phyloP scores from a whole-genome alignment of 2,329 filamentous ascomycete species.

The Xylariaceae sp. region DNA sequence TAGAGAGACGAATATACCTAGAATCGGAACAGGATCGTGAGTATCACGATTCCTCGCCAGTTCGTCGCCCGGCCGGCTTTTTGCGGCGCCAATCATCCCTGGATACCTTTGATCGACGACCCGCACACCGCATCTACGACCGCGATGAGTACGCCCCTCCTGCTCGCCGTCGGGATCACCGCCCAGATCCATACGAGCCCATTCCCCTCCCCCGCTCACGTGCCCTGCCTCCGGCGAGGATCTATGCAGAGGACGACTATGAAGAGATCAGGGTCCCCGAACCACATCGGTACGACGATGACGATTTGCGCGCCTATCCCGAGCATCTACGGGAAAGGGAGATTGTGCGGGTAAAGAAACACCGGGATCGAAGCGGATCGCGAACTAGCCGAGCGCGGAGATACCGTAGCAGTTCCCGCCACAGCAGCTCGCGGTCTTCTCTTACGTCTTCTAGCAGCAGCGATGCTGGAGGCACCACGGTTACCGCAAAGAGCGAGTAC shows the following conservation, averaged over 20 bases:
- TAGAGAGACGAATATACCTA: constrained; percentile 51
- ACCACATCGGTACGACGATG: constrained; percentile 65
- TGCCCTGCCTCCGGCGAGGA: constrained; percentile 55
- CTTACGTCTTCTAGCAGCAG: constrained; percentile 43
- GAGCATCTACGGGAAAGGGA: constrained; percentile 61
- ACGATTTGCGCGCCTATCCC: constrained; percentile 62
- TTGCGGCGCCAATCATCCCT: constrained; percentile 81
- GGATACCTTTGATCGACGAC: constrained; percentile 81
- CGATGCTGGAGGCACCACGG: constrained; percentile 42
- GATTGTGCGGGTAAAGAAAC: constrained; percentile 47
- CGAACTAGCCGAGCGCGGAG: constrained; percentile 34
- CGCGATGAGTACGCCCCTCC: constrained; percentile 52
- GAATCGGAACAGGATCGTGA: constrained; percentile 54
- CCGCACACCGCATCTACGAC: constrained; percentile 48
- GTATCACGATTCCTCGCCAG: constrained; percentile 46
- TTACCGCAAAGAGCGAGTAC: constrained; percentile 57
- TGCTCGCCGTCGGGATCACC: constrained; percentile 53
- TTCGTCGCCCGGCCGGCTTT: constrained; percentile 58
- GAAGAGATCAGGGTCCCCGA: constrained; percentile 68
- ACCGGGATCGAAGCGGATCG: constrained; percentile 43
- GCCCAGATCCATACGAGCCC: constrained; percentile 51
- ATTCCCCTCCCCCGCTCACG: constrained; percentile 65
- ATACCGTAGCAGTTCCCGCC: constrained; percentile 33
- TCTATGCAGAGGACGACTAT: constrained; percentile 53
- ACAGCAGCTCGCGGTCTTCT: constrained; percentile 42